These are phyloP conservation scores for Venturia oleaginea DNA, from an alignment of 2,329 filamentous ascomycete genomes.

Conservation along the genomic window DNA sequence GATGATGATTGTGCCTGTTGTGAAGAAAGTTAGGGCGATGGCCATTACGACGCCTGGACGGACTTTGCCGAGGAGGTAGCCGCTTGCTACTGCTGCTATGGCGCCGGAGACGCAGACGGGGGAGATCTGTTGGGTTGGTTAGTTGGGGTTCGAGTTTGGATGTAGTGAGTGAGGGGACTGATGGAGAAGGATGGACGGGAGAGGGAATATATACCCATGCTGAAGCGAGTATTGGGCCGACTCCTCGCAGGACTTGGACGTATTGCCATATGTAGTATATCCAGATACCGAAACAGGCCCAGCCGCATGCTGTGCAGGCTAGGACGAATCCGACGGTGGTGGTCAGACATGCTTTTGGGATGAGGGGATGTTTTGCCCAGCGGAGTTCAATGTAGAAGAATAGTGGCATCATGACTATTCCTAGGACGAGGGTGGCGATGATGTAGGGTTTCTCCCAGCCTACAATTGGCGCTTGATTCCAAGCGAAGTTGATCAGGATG, in stretches of 20 bases:
- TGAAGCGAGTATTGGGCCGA: conserved; percentile 22
- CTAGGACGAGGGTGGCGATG: conserved; percentile 49
- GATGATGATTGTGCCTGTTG: conserved; percentile 29
- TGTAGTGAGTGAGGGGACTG: background rate
- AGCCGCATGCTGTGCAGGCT: conserved; percentile 39
- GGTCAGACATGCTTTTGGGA: conserved; percentile 46
- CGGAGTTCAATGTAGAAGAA: conserved; percentile 47
- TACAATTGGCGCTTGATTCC: conserved; percentile 54
- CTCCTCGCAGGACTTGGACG: conserved; percentile 20
- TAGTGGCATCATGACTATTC: conserved; percentile 41
- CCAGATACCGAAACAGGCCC: conserved; percentile 26
- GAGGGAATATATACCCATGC: conserved; percentile 17
- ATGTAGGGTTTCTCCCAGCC: conserved; percentile 51
- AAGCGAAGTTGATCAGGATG: conserved; percentile 56
- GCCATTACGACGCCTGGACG: conserved; percentile 25
- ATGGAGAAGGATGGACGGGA: no score
- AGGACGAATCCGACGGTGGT: conserved; percentile 47
- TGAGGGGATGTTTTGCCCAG: conserved; percentile 42
- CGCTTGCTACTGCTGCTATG: conserved; percentile 26
- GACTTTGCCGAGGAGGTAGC: conserved; percentile 23
- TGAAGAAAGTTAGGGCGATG: conserved; percentile 24
- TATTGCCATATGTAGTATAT: conserved; percentile 27
- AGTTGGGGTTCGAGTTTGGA: background rate
- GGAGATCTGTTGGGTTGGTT: background rate
- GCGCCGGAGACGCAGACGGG: conserved; percentile 24